phyloP scores from a whole-genome alignment of 2,329 filamentous ascomycete species.

The Thielaviopsis populi region DNA sequence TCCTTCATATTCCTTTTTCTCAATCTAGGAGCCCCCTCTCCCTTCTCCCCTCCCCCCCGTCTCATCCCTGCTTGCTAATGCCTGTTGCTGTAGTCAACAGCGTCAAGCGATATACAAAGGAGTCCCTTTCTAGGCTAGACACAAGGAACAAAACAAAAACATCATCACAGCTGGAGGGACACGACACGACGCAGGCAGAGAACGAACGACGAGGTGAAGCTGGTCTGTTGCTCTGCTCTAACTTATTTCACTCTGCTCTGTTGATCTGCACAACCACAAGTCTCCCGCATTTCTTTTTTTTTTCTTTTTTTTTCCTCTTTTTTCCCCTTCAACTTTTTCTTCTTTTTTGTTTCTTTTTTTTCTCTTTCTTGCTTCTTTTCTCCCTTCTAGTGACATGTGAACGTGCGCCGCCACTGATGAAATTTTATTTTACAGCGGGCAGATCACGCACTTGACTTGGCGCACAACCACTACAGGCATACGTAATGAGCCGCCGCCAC shows the following conservation, averaged over 20 bases:
- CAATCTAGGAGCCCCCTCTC: not conserved
- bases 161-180: not conserved
- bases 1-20: not conserved
- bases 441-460: not conserved
- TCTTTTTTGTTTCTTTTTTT: no score
- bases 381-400: no score
- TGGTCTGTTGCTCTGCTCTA: no score
- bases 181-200: no score
- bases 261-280: no score
- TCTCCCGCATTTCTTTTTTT: no score
- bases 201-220: not conserved
- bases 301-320: no score
- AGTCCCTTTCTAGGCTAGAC: not conserved
- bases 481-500: not conserved
- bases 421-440: not conserved
- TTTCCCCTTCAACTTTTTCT: no score
- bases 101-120: slow-evolving; percentile 10
- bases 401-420: no score
- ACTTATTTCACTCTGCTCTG: no score
- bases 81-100: slow-evolving; percentile 5
- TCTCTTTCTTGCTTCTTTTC: no score
- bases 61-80: slow-evolving; percentile 6
- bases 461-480: not conserved
- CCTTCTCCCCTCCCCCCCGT: no score
- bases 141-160: slow-evolving; percentile 2